Percentiles rank a stretch among this genome's conserved stretches.
Evolutionary conservation across 257 asterid genomes (phyloP).

Genomic region (Gynochthodes officinalis): DNA sequence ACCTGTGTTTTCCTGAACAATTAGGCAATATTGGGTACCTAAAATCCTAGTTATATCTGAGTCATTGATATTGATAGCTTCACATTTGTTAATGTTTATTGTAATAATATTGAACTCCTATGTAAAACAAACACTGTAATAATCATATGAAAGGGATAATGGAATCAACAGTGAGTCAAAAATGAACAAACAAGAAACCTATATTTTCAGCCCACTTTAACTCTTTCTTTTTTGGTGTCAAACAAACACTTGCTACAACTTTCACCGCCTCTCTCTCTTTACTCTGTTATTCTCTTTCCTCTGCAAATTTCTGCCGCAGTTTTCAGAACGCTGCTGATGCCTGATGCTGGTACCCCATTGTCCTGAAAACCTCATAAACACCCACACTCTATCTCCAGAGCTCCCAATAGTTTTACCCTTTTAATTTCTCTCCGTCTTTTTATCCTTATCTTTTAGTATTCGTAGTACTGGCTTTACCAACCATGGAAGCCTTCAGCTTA

Average conservation of each 20-base stretch:
- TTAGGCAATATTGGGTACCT: too few relatives aligned
- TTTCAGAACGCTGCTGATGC: background rate
- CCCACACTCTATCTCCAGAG: background rate
- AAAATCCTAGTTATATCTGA: too few relatives aligned
- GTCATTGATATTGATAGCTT: too few relatives aligned
- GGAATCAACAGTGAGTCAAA: too few relatives aligned
- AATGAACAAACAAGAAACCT: background rate
- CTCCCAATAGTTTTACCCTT: background rate
- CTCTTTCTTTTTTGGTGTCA: background rate
- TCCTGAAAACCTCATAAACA: background rate
- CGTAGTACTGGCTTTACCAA: slow-evolving; percentile 40
- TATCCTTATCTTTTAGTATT: background rate
- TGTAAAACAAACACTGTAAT: too few relatives aligned
- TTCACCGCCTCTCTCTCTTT: background rate
- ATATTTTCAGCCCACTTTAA: background rate
- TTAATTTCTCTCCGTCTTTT: background rate
- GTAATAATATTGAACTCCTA: too few relatives aligned
- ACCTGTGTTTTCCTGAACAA: too few relatives aligned
- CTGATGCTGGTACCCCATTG: background rate
- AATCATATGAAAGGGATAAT: too few relatives aligned
- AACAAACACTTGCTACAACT: background rate
- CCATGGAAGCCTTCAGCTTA: slow-evolving; percentile 45
- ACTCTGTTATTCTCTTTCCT: background rate
- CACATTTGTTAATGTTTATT: too few relatives aligned
- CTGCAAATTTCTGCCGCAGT: background rate